Evolutionary conservation across 345 rosid genomes (phyloP).

Genomic region (Populus alba): DNA sequence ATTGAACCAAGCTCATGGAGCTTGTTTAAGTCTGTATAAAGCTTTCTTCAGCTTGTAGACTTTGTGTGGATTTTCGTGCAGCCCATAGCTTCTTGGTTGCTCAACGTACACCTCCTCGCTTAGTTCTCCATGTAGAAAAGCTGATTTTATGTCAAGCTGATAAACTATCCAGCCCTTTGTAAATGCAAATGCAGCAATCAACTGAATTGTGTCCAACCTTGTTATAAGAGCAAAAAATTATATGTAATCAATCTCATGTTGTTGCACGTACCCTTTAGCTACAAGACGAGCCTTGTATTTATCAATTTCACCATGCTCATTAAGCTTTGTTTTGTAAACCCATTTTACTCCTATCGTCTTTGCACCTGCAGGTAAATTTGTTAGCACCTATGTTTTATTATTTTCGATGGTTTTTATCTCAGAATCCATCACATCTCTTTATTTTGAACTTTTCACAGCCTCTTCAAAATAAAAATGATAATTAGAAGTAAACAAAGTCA

Average conservation of each 20-base stretch:
- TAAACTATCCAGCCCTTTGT: not conserved
- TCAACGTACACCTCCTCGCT: too few species aligned
- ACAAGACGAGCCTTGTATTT: too few species aligned
- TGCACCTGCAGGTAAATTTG: not conserved
- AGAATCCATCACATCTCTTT: not conserved
- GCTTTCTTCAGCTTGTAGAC: not conserved
- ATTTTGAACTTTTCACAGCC: not conserved
- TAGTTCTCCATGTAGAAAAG: not conserved
- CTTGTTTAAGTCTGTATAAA: not conserved
- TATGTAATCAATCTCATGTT: too few species aligned
- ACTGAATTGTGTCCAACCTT: not conserved
- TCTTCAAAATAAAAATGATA: not conserved
- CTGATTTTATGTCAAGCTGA: not conserved
- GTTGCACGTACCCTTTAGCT: too few species aligned
- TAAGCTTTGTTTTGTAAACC: too few species aligned
- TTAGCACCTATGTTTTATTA: not conserved
- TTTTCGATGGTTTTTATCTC: not conserved
- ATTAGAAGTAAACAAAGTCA: not conserved
- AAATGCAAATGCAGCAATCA: not conserved
- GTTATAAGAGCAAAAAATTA: not conserved
- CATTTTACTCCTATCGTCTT: too few species aligned
- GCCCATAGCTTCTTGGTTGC: not conserved
- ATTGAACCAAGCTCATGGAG: not conserved
- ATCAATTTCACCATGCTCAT: too few species aligned
- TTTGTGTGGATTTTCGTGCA: not conserved